A percentile compares a stretch with the other conserved stretches of the same genome.
phyloP scores from a whole-genome alignment of 768 basidiomycete species.

The Leccinum incarnatum region DNA sequence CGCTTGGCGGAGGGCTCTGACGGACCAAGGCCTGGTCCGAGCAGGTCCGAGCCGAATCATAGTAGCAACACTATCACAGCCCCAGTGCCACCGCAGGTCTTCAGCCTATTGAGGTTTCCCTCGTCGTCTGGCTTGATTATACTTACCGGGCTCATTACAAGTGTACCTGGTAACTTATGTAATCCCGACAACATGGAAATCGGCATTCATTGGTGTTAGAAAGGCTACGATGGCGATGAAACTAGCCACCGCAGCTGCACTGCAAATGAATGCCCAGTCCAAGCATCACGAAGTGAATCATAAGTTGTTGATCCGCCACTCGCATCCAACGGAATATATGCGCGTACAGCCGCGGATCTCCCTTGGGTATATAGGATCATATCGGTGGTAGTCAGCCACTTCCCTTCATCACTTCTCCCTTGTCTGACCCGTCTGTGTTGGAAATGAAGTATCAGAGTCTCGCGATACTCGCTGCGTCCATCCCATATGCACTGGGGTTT shows the following conservation, averaged over 20 bases:
- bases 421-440: background rate
- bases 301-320: background rate
- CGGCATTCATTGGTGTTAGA: background rate
- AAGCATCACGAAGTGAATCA: background rate
- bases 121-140: too few species aligned
- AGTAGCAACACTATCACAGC: too few species aligned
- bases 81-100: too few species aligned
- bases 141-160: too few species aligned
- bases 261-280: background rate
- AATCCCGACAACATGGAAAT: too few species aligned
- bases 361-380: constrained; percentile 3
- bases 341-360: background rate
- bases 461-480: background rate
- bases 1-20: too few species aligned
- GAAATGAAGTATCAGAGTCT: constrained; percentile 11
- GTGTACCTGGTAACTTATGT: too few species aligned
- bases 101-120: too few species aligned
- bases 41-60: too few species aligned
- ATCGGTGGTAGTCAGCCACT: too few species aligned
- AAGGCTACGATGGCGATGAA: too few species aligned
- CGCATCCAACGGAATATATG: background rate
- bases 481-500: constrained; percentile 11
- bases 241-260: background rate
- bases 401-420: background rate
- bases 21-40: too few species aligned